Percentiles rank a stretch among this genome's conserved stretches.
phyloP scores from a whole-genome alignment of 768 basidiomycete species.

The Amanita polypyramis region DNA sequence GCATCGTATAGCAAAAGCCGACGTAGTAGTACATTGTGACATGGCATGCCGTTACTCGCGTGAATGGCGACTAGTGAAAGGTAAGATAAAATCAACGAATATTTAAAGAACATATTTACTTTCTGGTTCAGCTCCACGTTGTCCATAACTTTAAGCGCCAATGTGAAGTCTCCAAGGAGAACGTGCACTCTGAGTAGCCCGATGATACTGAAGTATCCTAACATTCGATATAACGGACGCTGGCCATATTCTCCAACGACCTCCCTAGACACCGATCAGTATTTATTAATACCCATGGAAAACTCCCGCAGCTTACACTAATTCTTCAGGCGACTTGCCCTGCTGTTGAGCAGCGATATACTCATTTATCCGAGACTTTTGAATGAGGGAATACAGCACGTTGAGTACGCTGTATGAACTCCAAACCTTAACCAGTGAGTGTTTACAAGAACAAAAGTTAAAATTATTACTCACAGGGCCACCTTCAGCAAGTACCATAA shows the following conservation, averaged over 20 bases:
- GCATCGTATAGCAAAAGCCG: conserved; percentile 94
- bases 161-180: conserved; percentile 89
- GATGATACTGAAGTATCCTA: conserved; percentile 95
- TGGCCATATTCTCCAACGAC: conserved; percentile 88
- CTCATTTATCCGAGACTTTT: conserved; percentile 94
- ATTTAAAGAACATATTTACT: conserved; percentile 22
- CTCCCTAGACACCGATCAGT: conserved; percentile 35
- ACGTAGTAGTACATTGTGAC: conserved; percentile 93
- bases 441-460: neutral
- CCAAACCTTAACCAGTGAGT: conserved; percentile 59
- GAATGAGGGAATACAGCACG: conserved; percentile 95
- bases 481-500: conserved; percentile 69
- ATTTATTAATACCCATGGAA: neutral
- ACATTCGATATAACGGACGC: conserved; percentile 82
- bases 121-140: conserved; percentile 89
- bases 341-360: conserved; percentile 76
- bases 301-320: conserved; percentile 46
- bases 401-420: conserved; percentile 97
- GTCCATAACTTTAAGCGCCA: conserved; percentile 93
- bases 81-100: conserved; percentile 9
- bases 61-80: conserved; percentile 61
- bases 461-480: conserved; percentile 35
- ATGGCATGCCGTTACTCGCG: conserved; percentile 93
- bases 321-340: conserved; percentile 75
- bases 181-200: conserved; percentile 94